phyloP scores from a whole-genome alignment of 129 eudicot species.

The Flaveria ramosissima region DNA sequence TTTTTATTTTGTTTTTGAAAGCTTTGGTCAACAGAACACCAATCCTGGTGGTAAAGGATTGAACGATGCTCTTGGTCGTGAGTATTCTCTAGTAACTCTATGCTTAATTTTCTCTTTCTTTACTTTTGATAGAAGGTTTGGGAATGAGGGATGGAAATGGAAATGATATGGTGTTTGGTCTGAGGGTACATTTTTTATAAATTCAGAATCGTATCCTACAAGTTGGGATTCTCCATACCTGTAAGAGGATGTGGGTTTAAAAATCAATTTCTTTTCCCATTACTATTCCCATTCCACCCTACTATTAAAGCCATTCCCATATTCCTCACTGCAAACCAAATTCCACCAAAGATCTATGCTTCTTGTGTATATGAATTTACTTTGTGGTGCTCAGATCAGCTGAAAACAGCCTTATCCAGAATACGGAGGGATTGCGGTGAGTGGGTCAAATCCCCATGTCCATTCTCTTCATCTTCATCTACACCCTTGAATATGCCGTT shows the following conservation, averaged over 20 bases:
- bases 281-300: neutral
- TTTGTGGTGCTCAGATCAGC: conserved; percentile 61
- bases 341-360: neutral
- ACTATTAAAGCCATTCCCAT: neutral
- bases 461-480: conserved; percentile 52
- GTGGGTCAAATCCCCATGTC: conserved; percentile 63
- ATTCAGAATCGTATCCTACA: neutral
- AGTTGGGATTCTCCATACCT: neutral
- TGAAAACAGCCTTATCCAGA: conserved; percentile 78
- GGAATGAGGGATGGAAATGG: conserved; percentile 7
- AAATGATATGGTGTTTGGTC: conserved; percentile 14
- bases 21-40: conserved; percentile 67
- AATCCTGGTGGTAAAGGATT: conserved; percentile 61
- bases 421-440: conserved; percentile 78
- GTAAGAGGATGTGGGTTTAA: neutral
- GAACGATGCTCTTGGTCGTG: conserved; percentile 62
- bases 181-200: neutral
- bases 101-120: neutral
- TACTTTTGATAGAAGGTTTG: neutral
- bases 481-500: conserved; percentile 50
- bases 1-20: conserved; percentile 72
- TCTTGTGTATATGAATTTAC: conserved; percentile 26
- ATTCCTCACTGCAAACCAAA: neutral
- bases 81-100: conserved; percentile 32
- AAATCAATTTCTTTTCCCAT: neutral